Evolutionary conservation across 2,329 filamentous ascomycete genomes (phyloP).

Genomic region (Helminthosporium solani): DNA sequence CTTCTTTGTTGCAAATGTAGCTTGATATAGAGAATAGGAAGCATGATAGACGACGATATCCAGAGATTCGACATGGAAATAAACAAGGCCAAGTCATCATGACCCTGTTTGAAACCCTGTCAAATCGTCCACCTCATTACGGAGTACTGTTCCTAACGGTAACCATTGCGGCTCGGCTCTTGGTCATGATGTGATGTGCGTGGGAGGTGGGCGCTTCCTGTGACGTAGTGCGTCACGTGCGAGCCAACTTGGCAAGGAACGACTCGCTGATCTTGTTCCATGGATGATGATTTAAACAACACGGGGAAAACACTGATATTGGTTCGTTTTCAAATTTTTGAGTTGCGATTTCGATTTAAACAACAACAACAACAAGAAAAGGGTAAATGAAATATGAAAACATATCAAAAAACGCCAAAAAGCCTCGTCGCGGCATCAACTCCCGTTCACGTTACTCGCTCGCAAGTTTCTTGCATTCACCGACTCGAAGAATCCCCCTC

Average conservation of each 20-base stretch:
- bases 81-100: background rate
- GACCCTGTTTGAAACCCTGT: background rate
- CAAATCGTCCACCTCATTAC: background rate
- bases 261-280: conserved; percentile 2
- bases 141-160: no score
- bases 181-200: background rate
- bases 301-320: background rate
- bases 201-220: conserved; percentile 12
- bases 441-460: background rate
- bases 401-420: no score
- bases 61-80: background rate
- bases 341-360: background rate
- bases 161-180: background rate
- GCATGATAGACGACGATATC: no score
- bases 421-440: no score
- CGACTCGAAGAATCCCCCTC: background rate
- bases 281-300: background rate
- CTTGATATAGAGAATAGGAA: no score
- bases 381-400: no score
- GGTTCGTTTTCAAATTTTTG: background rate
- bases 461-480: conserved; percentile 4
- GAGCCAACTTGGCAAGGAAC: background rate
- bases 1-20: no score
- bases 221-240: conserved; percentile 16
- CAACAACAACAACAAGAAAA: background rate